phyloP scores from a whole-genome alignment of 768 basidiomycete species.

The Lactarius hengduanensis region DNA sequence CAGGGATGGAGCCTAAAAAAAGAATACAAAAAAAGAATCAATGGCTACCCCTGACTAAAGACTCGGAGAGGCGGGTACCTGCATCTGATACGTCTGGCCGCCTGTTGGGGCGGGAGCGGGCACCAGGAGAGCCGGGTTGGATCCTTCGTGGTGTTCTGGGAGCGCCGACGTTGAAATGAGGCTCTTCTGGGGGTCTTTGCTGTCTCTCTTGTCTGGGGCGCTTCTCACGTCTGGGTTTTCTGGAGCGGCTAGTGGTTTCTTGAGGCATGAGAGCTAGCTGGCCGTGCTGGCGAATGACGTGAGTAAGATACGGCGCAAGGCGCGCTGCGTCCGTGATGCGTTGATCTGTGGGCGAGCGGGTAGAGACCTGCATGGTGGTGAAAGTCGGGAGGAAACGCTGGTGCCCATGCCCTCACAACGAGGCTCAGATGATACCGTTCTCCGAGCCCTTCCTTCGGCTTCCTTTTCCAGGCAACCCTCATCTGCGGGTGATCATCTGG shows the following conservation, averaged over 20 bases:
- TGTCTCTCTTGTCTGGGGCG: conserved; percentile 25
- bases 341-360: conserved; percentile 30
- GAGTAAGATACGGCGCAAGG: conserved; percentile 56
- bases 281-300: conserved; percentile 53
- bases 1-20: conserved; percentile 39
- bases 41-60: conserved; percentile 6
- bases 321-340: conserved; percentile 32
- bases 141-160: conserved; percentile 24
- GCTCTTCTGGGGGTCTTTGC: conserved; percentile 23
- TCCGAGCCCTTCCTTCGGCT: conserved; percentile 16
- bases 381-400: conserved; percentile 28
- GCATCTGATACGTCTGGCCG: conserved; percentile 35
- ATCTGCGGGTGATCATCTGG: conserved; percentile 17
- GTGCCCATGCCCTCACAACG: conserved; percentile 30
- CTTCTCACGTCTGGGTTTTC: conserved; percentile 41
- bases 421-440: conserved; percentile 23
- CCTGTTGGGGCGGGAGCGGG: conserved; percentile 19
- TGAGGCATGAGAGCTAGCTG: conserved; percentile 49
- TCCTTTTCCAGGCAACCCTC: conserved; percentile 23
- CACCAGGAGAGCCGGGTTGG: conserved; percentile 25
- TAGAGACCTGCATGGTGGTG: conserved; percentile 27
- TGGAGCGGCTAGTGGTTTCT: conserved; percentile 50
- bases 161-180: conserved; percentile 29
- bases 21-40: not conserved
- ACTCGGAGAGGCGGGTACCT: conserved; percentile 30